Percentiles rank a stretch among this genome's conserved stretches.
Conservation (phyloP, 1,139 yeast genomes). For the Maudiozyma humilis region DNA sequence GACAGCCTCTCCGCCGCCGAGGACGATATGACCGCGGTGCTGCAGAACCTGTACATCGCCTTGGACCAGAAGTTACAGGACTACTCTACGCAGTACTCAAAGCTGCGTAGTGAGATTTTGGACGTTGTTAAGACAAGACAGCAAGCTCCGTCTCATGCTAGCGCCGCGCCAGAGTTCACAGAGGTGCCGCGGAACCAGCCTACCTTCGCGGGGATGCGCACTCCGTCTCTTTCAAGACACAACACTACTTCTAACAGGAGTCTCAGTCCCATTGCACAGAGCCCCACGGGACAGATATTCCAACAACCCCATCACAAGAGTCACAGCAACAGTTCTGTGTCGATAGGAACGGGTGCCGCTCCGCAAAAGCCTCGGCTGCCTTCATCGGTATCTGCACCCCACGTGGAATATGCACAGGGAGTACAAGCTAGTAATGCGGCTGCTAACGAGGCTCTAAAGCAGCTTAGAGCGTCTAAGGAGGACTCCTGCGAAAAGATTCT, state of each 20-base stretch:
- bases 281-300: constrained; percentile 1
- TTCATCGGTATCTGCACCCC: constrained; percentile 5
- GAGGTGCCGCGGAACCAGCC: constrained; percentile 1
- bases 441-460: constrained; percentile 65
- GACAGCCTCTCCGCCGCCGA: constrained; percentile 8
- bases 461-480: constrained; percentile 78
- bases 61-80: constrained; percentile 25
- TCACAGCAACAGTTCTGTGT: neutral
- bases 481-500: constrained; percentile 86
- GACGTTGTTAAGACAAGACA: constrained; percentile 22
- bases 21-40: constrained; percentile 20
- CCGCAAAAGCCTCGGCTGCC: constrained; percentile 10
- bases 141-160: neutral
- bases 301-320: constrained; percentile 1
- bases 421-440: constrained; percentile 10
- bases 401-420: constrained; percentile 12
- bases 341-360: neutral
- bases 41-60: constrained; percentile 23
- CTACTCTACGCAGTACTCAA: constrained; percentile 26
- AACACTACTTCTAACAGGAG: constrained; percentile 1
- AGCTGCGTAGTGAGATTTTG: constrained; percentile 25
- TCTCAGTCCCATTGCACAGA: constrained; percentile 2
- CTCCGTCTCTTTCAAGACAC: constrained; percentile 1
- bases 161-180: neutral
- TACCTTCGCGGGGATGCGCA: neutral